Base-by-base conservation (phyloP, 345 rosid genomes). In the Melaleuca alternifolia region DNA sequence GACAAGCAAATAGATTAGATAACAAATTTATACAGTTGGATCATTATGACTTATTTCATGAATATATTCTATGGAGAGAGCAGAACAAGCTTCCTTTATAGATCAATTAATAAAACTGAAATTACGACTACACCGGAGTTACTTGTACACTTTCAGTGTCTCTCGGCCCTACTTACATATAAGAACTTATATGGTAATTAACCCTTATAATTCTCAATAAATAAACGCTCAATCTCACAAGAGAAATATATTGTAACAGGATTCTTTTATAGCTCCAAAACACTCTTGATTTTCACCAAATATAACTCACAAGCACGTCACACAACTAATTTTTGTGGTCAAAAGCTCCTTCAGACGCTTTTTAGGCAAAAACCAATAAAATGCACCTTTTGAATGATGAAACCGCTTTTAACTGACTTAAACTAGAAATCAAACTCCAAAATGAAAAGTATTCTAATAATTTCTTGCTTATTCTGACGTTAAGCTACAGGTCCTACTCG, bases 181-280 rank as follows among this genome's bases (percentile, higher is more conserved):
- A 5, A n/a, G 24, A 59, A 12, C 65, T 59, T 4, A 59, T 6
- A 10, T n/a, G 5, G 13, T 5, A 59, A 26, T 26, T 59, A 26
- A 12, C 3, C 16, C 2, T 59, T 28, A 6, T 0, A 6, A 0
- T 59, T 12, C 65, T 26, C 65, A 26, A 0, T 1, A 59, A 59
- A 59, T 59, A 26, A 59, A 59, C 6, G 6, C 33, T 59, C 65
- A n/a, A 59, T 59, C 65, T n/a, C 0, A 1, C 16, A 59, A 59
- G n/a, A 59, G 11, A 12, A 59, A 26, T 11, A n/a, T 26, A n/a
- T 59, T n/a, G n/a, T 57, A 15, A 57, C 12, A 57, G 26, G 30
- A 57, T 56, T 56, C 14, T 0, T 0, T 56, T 24, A 13, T 11
- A 24, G 13, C 61, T 56, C n/a, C 61, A 10, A 56, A 54, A 23